Evolutionary conservation across 2,329 filamentous ascomycete species (phyloP).

Genomic region (Neonectria faginata): DNA sequence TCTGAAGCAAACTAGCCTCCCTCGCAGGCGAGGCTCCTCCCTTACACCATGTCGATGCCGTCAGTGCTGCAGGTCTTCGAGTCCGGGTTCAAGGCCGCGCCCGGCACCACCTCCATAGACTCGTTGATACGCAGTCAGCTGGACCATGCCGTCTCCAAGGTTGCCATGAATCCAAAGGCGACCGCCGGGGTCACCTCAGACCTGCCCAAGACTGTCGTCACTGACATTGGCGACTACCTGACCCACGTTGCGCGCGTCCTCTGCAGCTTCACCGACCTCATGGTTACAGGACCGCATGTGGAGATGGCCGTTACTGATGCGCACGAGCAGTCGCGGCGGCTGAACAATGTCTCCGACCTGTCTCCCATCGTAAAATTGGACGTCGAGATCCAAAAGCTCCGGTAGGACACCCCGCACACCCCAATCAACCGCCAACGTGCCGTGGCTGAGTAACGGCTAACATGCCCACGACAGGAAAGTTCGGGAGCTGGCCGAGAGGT

Average conservation of each 20-base stretch:
- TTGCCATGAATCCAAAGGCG: slow-evolving; percentile 36
- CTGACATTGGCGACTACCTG: slow-evolving; percentile 53
- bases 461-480: slow-evolving; percentile 47
- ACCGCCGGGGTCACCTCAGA: slow-evolving; percentile 14
- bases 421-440: slow-evolving; percentile 8
- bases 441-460: slow-evolving; percentile 30
- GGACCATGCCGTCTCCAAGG: slow-evolving; percentile 40
- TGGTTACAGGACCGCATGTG: slow-evolving; percentile 51
- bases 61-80: slow-evolving; percentile 47
- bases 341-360: slow-evolving; percentile 47
- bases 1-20: slow-evolving; percentile 33
- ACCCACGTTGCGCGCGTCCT: slow-evolving; percentile 50
- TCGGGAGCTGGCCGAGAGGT: slow-evolving; percentile 49
- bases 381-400: slow-evolving; percentile 48
- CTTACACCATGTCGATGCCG: slow-evolving; percentile 43
- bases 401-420: slow-evolving; percentile 43
- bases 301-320: slow-evolving; percentile 43
- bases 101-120: slow-evolving; percentile 42
- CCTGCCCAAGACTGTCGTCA: slow-evolving; percentile 24
- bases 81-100: slow-evolving; percentile 41
- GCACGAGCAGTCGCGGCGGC: slow-evolving; percentile 44
- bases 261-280: slow-evolving; percentile 49
- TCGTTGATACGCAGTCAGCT: slow-evolving; percentile 47
- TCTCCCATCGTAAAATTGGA: slow-evolving; percentile 47
- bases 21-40: slow-evolving; percentile 21